Percentiles rank a stretch among this genome's conserved stretches.
Evolutionary conservation across 2,329 filamentous ascomycete species (phyloP).

Genomic region (Sclerotinia subarctica): DNA sequence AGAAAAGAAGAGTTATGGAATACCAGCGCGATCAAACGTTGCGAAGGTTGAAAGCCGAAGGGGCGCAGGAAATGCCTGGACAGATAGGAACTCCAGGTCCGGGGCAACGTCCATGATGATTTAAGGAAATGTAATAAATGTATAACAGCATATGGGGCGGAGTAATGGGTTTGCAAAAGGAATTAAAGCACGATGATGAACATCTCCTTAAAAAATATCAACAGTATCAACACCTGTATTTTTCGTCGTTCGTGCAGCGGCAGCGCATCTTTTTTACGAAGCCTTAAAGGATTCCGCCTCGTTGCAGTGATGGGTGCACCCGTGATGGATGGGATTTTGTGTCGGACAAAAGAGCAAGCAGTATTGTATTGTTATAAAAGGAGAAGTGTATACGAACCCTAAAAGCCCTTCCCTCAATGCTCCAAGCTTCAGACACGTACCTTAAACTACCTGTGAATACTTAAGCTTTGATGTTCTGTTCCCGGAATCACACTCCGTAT

Average conservation of each 20-base stretch:
- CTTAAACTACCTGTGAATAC: background rate
- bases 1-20: slow-evolving; percentile 92
- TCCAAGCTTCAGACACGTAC: background rate
- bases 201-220: background rate
- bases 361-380: background rate
- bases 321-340: no score
- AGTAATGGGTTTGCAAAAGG: background rate
- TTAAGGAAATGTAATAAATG: background rate
- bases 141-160: slow-evolving; percentile 8
- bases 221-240: background rate
- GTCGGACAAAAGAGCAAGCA: no score
- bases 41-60: slow-evolving; percentile 69
- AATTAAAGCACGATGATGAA: background rate
- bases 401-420: background rate
- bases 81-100: slow-evolving; percentile 27
- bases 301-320: background rate
- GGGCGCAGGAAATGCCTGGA: slow-evolving; percentile 57
- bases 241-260: background rate
- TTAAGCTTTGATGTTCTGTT: background rate
- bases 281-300: background rate
- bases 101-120: slow-evolving; percentile 20
- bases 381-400: background rate
- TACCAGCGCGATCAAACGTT: slow-evolving; percentile 78
- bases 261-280: background rate
- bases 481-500: slow-evolving; percentile 2